These are phyloP conservation scores for Vaccinium myrtillus DNA, from an alignment of 148 eudicot species.

Conservation along the genomic window DNA sequence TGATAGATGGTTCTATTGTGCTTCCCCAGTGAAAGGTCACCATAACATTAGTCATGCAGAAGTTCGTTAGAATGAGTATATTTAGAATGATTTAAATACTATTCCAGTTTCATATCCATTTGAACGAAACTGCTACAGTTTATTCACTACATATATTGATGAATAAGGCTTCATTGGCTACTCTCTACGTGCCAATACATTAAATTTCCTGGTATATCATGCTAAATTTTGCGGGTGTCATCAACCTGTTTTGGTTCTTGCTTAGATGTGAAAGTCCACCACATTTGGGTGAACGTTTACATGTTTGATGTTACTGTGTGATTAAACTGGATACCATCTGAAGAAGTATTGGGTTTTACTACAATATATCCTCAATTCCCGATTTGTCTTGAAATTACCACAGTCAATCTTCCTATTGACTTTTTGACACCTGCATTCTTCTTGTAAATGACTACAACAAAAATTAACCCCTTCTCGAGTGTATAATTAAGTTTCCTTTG, in stretches of 20 bases:
- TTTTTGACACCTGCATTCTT: not conserved
- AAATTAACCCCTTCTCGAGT: not conserved
- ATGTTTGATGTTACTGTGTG: not conserved
- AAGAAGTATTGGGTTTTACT: not conserved
- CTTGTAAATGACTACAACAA: not conserved
- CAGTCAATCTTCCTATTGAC: not conserved
- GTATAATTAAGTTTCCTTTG: not conserved
- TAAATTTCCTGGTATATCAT: not conserved
- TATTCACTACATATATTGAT: not conserved
- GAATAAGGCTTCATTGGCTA: not conserved
- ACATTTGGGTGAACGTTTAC: not conserved
- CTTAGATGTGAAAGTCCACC: not conserved
- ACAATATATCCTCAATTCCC: not conserved
- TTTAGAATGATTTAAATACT: not conserved
- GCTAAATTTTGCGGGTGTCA: not conserved
- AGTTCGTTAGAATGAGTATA: not conserved
- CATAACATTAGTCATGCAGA: not conserved
- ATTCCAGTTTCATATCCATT: not conserved
- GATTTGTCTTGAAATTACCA: not conserved
- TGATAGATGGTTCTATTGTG: conserved; percentile 7
- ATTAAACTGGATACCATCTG: not conserved
- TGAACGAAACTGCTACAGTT: not conserved
- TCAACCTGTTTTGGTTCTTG: not conserved
- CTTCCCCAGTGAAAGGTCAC: not conserved
- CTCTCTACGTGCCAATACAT: not conserved